A percentile compares a stretch with the other conserved stretches of the same genome.
Conservation (phyloP, 495 filamentous ascomycete species). For the Lichina pygmaea region DNA sequence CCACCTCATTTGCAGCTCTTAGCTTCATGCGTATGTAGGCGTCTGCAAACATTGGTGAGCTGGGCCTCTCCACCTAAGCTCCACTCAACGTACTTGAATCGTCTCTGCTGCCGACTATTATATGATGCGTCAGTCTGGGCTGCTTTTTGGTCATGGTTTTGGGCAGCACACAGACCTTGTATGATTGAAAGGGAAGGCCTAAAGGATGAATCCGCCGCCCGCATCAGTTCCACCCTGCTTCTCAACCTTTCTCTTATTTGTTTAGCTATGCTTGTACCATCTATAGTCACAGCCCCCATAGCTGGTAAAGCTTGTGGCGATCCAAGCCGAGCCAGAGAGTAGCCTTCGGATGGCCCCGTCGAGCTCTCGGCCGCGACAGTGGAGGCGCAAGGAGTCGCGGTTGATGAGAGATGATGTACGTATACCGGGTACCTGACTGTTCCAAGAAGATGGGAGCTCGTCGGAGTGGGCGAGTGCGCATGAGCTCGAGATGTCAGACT, state of each 20-base stretch:
- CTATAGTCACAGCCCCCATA: slow-evolving; percentile 78
- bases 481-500: too few relatives aligned
- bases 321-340: too few relatives aligned
- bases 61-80: background rate
- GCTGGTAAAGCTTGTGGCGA: too few relatives aligned
- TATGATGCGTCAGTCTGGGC: background rate
- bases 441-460: too few relatives aligned
- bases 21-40: slow-evolving; percentile 99
- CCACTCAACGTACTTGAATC: slow-evolving; percentile 51
- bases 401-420: too few relatives aligned
- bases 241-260: slow-evolving; percentile 56
- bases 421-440: too few relatives aligned
- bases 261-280: slow-evolving; percentile 86
- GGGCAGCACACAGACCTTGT: slow-evolving; percentile 33
- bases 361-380: too few relatives aligned
- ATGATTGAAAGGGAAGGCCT: slow-evolving; percentile 75
- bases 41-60: slow-evolving; percentile 17
- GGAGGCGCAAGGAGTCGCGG: too few relatives aligned
- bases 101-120: slow-evolving; percentile 53
- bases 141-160: slow-evolving; percentile 4
- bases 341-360: too few relatives aligned
- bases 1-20: slow-evolving; percentile 81
- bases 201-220: slow-evolving; percentile 60
- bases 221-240: slow-evolving; percentile 51
- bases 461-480: too few relatives aligned